Conservation (phyloP, 2,329 filamentous ascomycete species). For the Pseudogymnoascus verrucosus region DNA sequence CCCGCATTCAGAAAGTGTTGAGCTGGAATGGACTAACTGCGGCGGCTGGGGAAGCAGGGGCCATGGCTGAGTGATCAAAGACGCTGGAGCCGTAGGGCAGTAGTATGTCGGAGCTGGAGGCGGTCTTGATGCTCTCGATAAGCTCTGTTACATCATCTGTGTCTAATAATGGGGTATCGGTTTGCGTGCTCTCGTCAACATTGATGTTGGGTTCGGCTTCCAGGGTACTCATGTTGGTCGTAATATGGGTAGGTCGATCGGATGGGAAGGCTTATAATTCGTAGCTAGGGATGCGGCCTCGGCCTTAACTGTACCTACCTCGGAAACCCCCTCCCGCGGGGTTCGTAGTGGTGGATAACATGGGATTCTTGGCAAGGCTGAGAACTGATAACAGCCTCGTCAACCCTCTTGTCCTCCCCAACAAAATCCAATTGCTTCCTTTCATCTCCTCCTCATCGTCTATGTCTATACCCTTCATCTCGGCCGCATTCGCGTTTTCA, state of each 20-base stretch:
- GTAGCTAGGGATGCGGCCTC: neutral
- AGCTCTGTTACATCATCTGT: conserved; percentile 20
- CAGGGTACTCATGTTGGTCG: neutral
- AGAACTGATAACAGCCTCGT: neutral
- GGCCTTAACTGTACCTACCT: neutral
- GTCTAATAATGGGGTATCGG: neutral
- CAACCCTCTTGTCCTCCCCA: neutral
- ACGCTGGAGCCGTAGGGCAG: conserved; percentile 9
- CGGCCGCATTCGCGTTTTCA: neutral
- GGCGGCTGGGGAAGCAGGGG: conserved; percentile 24
- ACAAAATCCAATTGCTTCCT: neutral
- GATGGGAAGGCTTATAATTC: neutral
- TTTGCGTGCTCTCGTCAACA: conserved; percentile 1
- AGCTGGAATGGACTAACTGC: conserved; percentile 20
- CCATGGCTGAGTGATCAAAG: conserved; percentile 28
- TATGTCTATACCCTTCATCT: neutral
- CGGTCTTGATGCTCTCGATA: conserved; percentile 23
- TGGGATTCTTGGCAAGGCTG: conserved; percentile 7
- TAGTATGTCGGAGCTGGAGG: conserved; percentile 17
- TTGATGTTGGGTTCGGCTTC: neutral
- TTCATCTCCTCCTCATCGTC: neutral
- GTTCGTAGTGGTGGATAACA: neutral
- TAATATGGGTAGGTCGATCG: neutral
- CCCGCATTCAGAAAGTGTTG: neutral
- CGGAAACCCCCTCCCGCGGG: neutral